phyloP scores from a whole-genome alignment of 495 filamentous ascomycete species.

The Parmelia sp. region DNA sequence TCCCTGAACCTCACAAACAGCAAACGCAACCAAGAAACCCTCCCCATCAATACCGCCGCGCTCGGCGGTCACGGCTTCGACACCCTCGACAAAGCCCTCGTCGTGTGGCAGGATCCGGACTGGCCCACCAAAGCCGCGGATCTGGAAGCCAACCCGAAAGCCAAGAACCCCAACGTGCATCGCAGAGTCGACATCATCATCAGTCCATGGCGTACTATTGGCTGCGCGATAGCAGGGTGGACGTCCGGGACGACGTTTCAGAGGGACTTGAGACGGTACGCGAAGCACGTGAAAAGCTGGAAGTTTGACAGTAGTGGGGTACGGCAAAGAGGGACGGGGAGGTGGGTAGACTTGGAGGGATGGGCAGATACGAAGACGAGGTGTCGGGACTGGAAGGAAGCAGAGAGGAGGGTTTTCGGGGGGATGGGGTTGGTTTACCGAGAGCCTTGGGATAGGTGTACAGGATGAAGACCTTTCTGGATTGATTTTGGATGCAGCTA shows the following conservation, averaged over 20 bases:
- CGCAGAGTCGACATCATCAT: constrained; percentile 92
- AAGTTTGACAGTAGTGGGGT: constrained; percentile 93
- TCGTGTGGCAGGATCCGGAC: constrained; percentile 84
- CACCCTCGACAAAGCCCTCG: constrained; percentile 79
- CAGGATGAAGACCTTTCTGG: constrained; percentile 41
- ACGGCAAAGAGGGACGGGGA: constrained; percentile 56
- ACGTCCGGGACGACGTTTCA: constrained; percentile 84
- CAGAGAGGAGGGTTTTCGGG: constrained; percentile 77
- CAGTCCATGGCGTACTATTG: constrained; percentile 77
- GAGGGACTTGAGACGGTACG: constrained; percentile 74
- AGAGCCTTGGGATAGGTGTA: constrained; percentile 68
- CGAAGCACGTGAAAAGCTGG: constrained; percentile 62
- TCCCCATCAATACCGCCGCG: constrained; percentile 43
- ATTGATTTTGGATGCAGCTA: not conserved
- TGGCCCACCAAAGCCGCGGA: constrained; percentile 41
- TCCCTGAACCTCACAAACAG: constrained; percentile 58
- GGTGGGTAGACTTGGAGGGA: constrained; percentile 58
- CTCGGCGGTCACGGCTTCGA: constrained; percentile 62
- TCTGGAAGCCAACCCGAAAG: constrained; percentile 29
- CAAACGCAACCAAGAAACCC: constrained; percentile 62
- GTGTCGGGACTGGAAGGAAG: constrained; percentile 55
- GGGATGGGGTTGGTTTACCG: constrained; percentile 69
- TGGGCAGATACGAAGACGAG: constrained; percentile 32
- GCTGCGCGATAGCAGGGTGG: constrained; percentile 87
- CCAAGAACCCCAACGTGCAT: constrained; percentile 67